phyloP scores from a whole-genome alignment of 768 basidiomycete genomes.

The Dacryopinax primogenitus region DNA sequence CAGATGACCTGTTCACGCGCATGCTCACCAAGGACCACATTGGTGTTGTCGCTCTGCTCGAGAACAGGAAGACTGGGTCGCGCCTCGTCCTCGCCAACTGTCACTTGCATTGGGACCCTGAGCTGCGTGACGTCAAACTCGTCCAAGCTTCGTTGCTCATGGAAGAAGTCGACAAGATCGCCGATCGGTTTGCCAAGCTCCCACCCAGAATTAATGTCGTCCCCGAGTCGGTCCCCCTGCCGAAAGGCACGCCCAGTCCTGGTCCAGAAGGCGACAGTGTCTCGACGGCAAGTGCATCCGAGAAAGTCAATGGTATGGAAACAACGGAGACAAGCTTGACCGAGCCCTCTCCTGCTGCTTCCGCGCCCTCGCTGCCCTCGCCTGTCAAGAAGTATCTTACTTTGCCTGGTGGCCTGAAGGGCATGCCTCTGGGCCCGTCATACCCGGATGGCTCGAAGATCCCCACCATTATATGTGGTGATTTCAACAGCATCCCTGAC shows the following conservation, averaged over 20 bases:
- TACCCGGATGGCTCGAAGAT: slow-evolving; percentile 83
- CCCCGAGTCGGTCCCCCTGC: slow-evolving; percentile 14
- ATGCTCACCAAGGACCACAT: slow-evolving; percentile 91
- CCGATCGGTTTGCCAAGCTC: slow-evolving; percentile 67
- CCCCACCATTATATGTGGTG: slow-evolving; percentile 83
- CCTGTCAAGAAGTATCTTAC: slow-evolving; percentile 5
- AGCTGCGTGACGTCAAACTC: slow-evolving; percentile 89
- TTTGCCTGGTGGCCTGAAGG: not conserved
- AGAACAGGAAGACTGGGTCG: slow-evolving; percentile 75
- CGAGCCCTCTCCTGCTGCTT: slow-evolving; percentile 32
- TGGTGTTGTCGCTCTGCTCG: slow-evolving; percentile 73
- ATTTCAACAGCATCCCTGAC: slow-evolving; percentile 79
- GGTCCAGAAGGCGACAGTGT: slow-evolving; percentile 5
- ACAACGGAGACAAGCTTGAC: slow-evolving; percentile 11
- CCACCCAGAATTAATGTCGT: slow-evolving; percentile 39
- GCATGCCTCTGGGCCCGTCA: slow-evolving; percentile 35
- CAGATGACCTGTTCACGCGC: slow-evolving; percentile 99
- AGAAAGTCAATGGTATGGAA: not conserved
- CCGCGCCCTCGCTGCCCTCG: slow-evolving; percentile 19
- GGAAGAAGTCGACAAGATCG: slow-evolving; percentile 87
- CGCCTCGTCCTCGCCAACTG: slow-evolving; percentile 80
- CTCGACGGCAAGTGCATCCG: slow-evolving; percentile 1
- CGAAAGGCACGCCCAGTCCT: slow-evolving; percentile 19
- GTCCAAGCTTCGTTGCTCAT: slow-evolving; percentile 87
- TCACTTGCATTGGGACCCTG: slow-evolving; percentile 88